These are phyloP conservation scores for Ascochyta fabae DNA, from an alignment of 2,329 filamentous ascomycete genomes.

Conservation along the genomic window DNA sequence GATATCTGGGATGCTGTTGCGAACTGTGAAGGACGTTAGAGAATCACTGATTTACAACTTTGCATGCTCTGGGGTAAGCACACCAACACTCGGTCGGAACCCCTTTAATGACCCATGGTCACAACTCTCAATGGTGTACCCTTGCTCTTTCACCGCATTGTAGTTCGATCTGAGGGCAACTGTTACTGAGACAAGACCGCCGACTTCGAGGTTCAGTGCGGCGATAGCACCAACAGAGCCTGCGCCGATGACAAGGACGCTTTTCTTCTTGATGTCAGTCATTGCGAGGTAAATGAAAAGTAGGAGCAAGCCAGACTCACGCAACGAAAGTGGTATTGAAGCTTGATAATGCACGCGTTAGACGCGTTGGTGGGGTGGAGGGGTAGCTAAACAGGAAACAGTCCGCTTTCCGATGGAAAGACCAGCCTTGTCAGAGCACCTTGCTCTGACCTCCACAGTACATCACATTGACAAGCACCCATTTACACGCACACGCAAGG, in stretches of 20 bases:
- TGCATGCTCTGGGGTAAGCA: constrained; percentile 12
- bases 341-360: constrained; percentile 13
- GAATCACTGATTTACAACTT: not conserved
- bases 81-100: constrained; percentile 58
- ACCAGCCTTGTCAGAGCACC: too few relatives aligned
- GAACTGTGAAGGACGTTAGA: constrained; percentile 46
- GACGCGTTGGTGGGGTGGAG: constrained; percentile 34
- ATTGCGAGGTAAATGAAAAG: constrained; percentile 20
- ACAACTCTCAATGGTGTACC: constrained; percentile 62
- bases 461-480: not conserved
- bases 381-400: constrained; percentile 25
- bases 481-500: not conserved
- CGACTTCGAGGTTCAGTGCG: constrained; percentile 61
- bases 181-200: constrained; percentile 60
- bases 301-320: constrained; percentile 3
- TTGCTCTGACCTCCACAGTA: not conserved
- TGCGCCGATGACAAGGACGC: constrained; percentile 60
- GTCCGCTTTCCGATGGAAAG: not conserved
- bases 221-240: constrained; percentile 65
- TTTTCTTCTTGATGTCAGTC: constrained; percentile 39
- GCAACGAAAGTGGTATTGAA: constrained; percentile 2
- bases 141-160: constrained; percentile 53
- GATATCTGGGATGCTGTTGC: constrained; percentile 58
- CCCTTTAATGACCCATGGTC: constrained; percentile 60
- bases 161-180: constrained; percentile 65